Evolutionary conservation across 345 rosid genomes (phyloP).

Genomic region (Brassica juncea): DNA sequence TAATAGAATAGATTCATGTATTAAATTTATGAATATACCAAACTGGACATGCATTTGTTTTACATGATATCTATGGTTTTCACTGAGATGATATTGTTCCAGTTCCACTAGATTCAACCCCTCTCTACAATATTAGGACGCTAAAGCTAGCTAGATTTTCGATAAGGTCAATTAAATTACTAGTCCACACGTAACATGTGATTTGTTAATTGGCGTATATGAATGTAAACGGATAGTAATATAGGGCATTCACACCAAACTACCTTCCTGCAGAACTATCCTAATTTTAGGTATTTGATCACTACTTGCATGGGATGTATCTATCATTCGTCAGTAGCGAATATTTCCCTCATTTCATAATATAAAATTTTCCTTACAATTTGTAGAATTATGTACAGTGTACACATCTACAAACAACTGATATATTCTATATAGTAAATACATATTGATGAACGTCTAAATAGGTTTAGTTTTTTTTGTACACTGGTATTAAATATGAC

Average conservation of each 20-base stretch:
- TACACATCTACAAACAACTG: background rate
- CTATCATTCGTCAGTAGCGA: conserved; percentile 32
- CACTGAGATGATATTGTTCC: conserved; percentile 13
- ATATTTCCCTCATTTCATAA: background rate
- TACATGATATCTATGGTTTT: conserved; percentile 3
- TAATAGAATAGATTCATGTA: too few relatives aligned
- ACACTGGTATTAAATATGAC: background rate
- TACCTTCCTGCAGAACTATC: conserved; percentile 39
- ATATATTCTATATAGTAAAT: background rate
- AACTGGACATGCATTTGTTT: background rate
- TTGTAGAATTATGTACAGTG: background rate
- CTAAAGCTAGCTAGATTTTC: background rate
- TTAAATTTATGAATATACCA: background rate
- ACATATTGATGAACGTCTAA: background rate
- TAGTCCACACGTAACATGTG: conserved; percentile 25
- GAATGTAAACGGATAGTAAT: conserved; percentile 32
- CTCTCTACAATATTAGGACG: conserved; percentile 16
- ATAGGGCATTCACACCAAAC: conserved; percentile 46
- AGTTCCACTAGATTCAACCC: conserved; percentile 12
- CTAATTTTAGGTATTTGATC: conserved; percentile 38
- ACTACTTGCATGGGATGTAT: conserved; percentile 58
- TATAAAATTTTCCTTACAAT: background rate
- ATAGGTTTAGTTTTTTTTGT: background rate
- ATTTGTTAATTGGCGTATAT: conserved; percentile 14
- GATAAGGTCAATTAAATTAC: conserved; percentile 7